Evolutionary conservation across 2,329 filamentous ascomycete genomes (phyloP).

Genomic region (Epichloe uncinata): DNA sequence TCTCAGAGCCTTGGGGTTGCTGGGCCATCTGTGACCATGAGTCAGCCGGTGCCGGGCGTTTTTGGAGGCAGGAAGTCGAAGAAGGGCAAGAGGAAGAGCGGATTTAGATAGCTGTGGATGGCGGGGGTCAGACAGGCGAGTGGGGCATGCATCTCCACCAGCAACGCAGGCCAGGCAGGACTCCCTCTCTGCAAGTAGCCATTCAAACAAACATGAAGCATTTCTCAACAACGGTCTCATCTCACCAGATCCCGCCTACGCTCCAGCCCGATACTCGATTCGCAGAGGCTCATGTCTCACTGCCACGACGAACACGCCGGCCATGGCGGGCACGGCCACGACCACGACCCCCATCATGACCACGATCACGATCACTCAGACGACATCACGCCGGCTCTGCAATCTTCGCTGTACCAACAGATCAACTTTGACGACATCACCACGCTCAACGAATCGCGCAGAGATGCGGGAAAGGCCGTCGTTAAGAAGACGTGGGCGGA

Average conservation of each 20-base stretch:
- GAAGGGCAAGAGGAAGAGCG: slow-evolving; percentile 29
- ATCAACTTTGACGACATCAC: slow-evolving; percentile 78
- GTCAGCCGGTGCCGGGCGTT: slow-evolving; percentile 30
- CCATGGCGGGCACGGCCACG: slow-evolving; percentile 36
- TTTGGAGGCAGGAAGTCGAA: slow-evolving; percentile 33
- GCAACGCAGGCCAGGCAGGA: too few species aligned
- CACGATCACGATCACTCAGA: slow-evolving; percentile 66
- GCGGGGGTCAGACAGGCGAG: neutral
- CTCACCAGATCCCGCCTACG: too few species aligned
- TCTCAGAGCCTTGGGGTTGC: slow-evolving; percentile 20
- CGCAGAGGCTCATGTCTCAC: slow-evolving; percentile 24
- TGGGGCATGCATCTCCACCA: too few species aligned
- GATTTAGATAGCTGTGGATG: slow-evolving; percentile 20
- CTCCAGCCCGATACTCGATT: neutral
- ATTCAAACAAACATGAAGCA: too few species aligned
- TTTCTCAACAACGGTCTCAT: too few species aligned
- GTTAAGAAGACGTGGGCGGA: slow-evolving; percentile 88
- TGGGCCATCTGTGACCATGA: slow-evolving; percentile 26
- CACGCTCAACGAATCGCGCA: slow-evolving; percentile 68
- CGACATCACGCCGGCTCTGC: slow-evolving; percentile 82
- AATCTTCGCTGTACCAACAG: slow-evolving; percentile 81
- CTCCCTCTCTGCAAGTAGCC: too few species aligned
- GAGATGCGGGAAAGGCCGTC: slow-evolving; percentile 57
- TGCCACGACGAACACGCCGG: slow-evolving; percentile 41
- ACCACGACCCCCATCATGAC: slow-evolving; percentile 28